Evolutionary conservation across 2,329 filamentous ascomycete species (phyloP), one percentile per base, ranked within the genome.

Genomic region (Pestalotiopsis sp.): DNA sequence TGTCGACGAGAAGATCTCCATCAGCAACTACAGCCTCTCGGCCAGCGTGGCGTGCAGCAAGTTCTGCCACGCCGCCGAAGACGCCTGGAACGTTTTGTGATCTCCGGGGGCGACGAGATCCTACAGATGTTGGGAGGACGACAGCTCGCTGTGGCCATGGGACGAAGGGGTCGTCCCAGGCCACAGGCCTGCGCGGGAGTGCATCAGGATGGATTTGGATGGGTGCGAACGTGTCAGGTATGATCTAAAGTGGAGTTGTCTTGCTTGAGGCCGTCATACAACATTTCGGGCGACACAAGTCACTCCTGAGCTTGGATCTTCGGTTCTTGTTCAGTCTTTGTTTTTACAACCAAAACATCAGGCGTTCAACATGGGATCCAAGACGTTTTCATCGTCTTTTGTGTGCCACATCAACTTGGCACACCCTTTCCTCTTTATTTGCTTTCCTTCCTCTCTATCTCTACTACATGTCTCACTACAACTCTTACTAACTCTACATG

Each of bases 41-140:
- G 96, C 96, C 70, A 98, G 95, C 84, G 96, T 99, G 70, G 95
- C 96, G 57, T 99, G 96, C 87, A 98, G 95, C 89, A 99, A 98
- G 81, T 98, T 99, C 85, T 98, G 96, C 82, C 96, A 99, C 81
- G 96, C 95, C 55, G 95, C 94, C 57, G 96, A 99, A 82, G 96
- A 99, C 80, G 91, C 92, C 44, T 99, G 96, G 96, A 90, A 93
- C 77, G 92, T 99, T 74, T 88, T 98, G 76, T 99, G 90, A 86
- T 64, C 58, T 66, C 67, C 64, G 30, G 30, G 30, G 24, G 11
- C 14, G 44, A 17, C 26, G 58, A 30, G 24, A 61, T 20, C 58
- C 7, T 7, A 35, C 30, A 44, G 13, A 57, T 56, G 14, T 26
- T 26, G 24, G 52, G 26, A 40, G 20, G 55, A 38, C 22, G 39